Evolutionary conservation across 1,284 basidiomycete genomes (phyloP).

Genomic region (Porphyrellus sp.): DNA sequence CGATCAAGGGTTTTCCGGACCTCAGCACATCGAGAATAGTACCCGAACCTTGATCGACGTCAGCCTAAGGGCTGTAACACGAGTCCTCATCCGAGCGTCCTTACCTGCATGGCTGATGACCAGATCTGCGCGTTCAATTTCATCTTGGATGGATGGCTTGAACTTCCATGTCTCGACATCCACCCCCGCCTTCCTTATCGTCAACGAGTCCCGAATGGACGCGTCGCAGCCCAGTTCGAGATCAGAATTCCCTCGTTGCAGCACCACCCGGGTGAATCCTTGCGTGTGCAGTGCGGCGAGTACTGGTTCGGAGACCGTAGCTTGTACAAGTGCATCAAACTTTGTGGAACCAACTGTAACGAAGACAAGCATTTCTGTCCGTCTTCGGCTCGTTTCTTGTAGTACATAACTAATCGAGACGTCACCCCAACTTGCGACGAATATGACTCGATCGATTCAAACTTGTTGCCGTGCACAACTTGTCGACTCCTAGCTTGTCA

Average conservation of each 20-base stretch:
- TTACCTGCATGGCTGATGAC: slow-evolving; percentile 92
- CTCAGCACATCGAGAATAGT: slow-evolving; percentile 90
- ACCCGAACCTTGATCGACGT: slow-evolving; percentile 70
- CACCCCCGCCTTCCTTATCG: slow-evolving; percentile 41
- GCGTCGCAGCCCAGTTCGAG: slow-evolving; percentile 19
- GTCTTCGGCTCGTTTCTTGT: not conserved
- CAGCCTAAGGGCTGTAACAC: slow-evolving; percentile 4
- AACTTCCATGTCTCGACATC: slow-evolving; percentile 67
- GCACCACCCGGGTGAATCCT: slow-evolving; percentile 57
- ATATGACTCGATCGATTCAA: slow-evolving; percentile 16
- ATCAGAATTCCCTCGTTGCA: slow-evolving; percentile 73
- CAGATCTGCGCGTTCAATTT: slow-evolving; percentile 66
- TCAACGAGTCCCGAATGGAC: slow-evolving; percentile 24
- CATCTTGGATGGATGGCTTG: slow-evolving; percentile 64
- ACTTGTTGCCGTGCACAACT: not conserved
- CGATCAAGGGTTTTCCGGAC: slow-evolving; percentile 71
- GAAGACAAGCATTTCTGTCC: slow-evolving; percentile 57
- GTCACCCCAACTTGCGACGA: not conserved
- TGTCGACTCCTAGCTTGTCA: not conserved
- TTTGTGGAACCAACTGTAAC: slow-evolving; percentile 90
- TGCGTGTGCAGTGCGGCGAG: slow-evolving; percentile 50
- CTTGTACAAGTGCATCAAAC: slow-evolving; percentile 73
- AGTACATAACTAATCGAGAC: not conserved
- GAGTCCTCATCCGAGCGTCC: slow-evolving; percentile 16
- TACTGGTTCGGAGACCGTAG: slow-evolving; percentile 56